Conservation (phyloP, 106 monocot genomes). For the Iris macrosiphon region DNA sequence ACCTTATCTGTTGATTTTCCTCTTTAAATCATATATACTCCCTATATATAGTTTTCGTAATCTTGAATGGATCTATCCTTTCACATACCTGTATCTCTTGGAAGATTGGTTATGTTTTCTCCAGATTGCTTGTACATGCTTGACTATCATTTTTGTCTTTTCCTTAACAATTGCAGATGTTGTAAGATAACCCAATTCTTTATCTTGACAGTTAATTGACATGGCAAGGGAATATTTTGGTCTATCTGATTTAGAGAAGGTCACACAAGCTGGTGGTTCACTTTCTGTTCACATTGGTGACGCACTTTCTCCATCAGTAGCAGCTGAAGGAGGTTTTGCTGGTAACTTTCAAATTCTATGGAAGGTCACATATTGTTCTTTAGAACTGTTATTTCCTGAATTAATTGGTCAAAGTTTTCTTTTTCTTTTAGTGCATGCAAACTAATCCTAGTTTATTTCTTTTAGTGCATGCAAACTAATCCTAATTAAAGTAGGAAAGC, state of each 20-base stretch:
- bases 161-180: neutral
- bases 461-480: no score
- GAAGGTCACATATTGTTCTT: neutral
- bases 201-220: conserved; percentile 55
- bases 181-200: neutral
- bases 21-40: no score
- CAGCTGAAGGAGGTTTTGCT: conserved; percentile 81
- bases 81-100: no score
- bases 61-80: no score
- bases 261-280: conserved; percentile 54
- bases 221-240: conserved; percentile 78
- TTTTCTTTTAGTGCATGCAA: no score
- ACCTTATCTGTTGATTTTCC: no score
- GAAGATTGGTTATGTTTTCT: no score
- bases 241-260: conserved; percentile 55
- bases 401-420: neutral
- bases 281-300: conserved; percentile 74
- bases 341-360: conserved; percentile 30
- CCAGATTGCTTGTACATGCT: no score
- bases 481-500: no score
- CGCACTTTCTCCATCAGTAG: conserved; percentile 63
- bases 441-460: no score
- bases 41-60: no score
- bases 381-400: neutral
- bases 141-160: no score